These are phyloP conservation scores for Naganishia onofrii DNA, from an alignment of 768 basidiomycete species.

Conservation along the genomic window DNA sequence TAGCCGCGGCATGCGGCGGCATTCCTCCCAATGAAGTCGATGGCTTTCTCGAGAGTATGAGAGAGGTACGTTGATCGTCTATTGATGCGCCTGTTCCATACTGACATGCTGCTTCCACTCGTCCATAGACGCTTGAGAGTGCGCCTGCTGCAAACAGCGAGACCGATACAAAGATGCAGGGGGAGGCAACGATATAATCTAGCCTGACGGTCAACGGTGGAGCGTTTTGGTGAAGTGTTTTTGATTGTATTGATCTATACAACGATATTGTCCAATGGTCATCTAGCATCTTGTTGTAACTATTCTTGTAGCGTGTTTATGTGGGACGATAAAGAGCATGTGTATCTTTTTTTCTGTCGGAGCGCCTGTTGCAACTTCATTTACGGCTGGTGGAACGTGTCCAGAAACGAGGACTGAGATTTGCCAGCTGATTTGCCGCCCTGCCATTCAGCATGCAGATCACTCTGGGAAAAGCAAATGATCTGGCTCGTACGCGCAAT, in stretches of 20 bases:
- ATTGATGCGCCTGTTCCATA: not conserved
- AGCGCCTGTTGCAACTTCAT: not conserved
- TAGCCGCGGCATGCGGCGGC: constrained; percentile 85
- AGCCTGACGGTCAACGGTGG: not conserved
- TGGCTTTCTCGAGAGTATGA: constrained; percentile 73
- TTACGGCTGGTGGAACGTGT: too few relatives aligned
- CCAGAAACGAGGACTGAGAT: too few relatives aligned
- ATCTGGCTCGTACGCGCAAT: too few relatives aligned
- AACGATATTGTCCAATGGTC: not conserved
- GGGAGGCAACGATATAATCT: not conserved
- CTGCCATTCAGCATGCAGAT: too few relatives aligned
- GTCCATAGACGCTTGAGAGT: not conserved
- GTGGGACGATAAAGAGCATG: not conserved
- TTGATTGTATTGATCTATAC: not conserved
- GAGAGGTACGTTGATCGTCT: constrained; percentile 58
- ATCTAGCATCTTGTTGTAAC: not conserved
- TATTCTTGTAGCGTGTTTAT: not conserved
- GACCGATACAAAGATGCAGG: not conserved
- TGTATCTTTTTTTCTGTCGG: not conserved
- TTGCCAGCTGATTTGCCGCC: too few relatives aligned
- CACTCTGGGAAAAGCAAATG: too few relatives aligned
- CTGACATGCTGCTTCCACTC: not conserved
- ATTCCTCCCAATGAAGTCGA: constrained; percentile 84
- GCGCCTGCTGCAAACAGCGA: not conserved
- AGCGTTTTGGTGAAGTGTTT: not conserved